These are phyloP conservation scores for Chlorella ohadii DNA, from an alignment of 139 green algal genomes.

Conservation along the genomic window DNA sequence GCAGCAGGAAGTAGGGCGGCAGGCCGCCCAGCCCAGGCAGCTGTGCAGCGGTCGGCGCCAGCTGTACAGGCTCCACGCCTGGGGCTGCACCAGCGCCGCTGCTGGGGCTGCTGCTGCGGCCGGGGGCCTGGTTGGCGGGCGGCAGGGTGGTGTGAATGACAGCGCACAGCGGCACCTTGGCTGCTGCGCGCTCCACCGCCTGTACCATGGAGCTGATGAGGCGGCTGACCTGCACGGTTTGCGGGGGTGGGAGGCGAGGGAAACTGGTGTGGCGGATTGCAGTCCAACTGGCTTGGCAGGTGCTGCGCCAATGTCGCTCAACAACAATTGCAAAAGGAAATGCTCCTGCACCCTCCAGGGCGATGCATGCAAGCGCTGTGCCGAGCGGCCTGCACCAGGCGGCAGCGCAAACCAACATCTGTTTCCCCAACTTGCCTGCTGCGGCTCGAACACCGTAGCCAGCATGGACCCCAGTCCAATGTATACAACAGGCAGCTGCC, in stretches of 20 bases:
- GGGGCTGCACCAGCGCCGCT: background rate
- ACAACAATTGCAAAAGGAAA: too few species aligned
- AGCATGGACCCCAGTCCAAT: constrained; percentile 29
- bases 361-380: too few species aligned
- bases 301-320: too few species aligned
- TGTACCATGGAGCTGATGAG: constrained; percentile 1
- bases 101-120: background rate
- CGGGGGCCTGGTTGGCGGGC: background rate
- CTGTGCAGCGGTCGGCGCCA: background rate
- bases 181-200: background rate
- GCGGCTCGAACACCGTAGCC: constrained; percentile 18
- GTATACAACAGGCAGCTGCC: constrained; percentile 35
- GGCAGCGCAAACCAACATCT: background rate
- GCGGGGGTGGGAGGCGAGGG: background rate
- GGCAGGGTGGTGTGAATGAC: constrained; percentile 18
- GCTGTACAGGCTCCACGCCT: background rate
- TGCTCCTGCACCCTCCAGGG: too few species aligned
- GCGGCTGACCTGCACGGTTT: background rate
- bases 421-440: background rate
- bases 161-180: background rate
- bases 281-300: too few species aligned
- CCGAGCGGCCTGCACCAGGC: too few species aligned
- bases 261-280: too few species aligned
- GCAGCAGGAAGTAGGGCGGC: constrained; percentile 29
- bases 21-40: background rate